Base-by-base conservation (phyloP, 1,139 yeast genomes). In the Geotrichum macrosporum region DNA sequence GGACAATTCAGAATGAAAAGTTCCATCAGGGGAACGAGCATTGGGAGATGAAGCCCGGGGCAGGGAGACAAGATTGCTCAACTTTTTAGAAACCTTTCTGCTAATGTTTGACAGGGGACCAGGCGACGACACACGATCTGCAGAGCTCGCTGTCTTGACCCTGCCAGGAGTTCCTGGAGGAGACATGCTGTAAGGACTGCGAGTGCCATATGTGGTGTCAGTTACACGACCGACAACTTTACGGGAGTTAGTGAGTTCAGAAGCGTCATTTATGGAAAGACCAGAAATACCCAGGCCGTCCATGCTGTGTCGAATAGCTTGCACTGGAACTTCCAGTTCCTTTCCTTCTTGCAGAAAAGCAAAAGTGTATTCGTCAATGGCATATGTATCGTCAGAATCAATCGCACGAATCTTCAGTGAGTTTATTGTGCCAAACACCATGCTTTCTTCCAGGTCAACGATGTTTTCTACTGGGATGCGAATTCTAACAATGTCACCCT, bases 401-500 rank as follows among this genome's bases (percentile, higher is more conserved):
- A 77, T 63, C 0, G 76, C 80, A 46, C 75, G 65, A 16, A 75
- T 52, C 47, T 71, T 68, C 32, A 75, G 56, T 3, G 78, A 74
- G 31, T 67, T 72, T 3, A 81, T 76, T 27, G 74, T 61, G 10
- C 78, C 79, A 46, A 77, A 66, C 10, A 78, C 71, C 15, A 72
- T 58, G 26, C 73, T 72, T 54, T 76, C 69, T 54, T 79, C 85
- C 30, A 78, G 62, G 54, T 81, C 86, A 10, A 79, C 59, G n/a
- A 89, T 70, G 56, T 81, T 81, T 35, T 73, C 75, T 21, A 84
- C 62, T 0, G 97, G 96, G 6, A 89, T 77, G 56, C 84, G 84
- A n/a, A 89, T 71, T 32, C 84, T 76, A 8, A 87, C 94, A 53
- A 82, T 81, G 56, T 82, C 82, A 18, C 81, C 82, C 34, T 75